These are phyloP conservation scores for Coniochaeta prunicola DNA, from an alignment of 2,329 filamentous ascomycete genomes.

Conservation along the genomic window DNA sequence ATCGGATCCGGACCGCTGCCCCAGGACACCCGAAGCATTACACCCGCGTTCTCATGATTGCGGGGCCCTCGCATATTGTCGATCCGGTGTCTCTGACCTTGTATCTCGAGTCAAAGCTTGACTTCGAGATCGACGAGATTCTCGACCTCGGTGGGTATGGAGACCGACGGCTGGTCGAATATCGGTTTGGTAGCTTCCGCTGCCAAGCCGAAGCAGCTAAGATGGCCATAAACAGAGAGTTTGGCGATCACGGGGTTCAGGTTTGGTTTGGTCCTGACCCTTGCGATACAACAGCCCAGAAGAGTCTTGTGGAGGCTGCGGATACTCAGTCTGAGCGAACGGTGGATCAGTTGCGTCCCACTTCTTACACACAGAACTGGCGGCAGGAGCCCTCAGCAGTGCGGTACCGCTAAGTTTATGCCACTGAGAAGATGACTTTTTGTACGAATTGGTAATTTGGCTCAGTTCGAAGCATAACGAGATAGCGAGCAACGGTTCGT, in stretches of 20 bases:
- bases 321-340: neutral
- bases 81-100: slow-evolving; percentile 28
- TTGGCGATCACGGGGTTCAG: slow-evolving; percentile 6
- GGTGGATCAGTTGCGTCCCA: neutral
- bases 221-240: slow-evolving; percentile 20
- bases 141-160: slow-evolving; percentile 10
- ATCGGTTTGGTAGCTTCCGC: slow-evolving; percentile 46
- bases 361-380: neutral
- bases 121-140: slow-evolving; percentile 40
- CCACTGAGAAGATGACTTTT: no score
- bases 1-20: slow-evolving; percentile 25
- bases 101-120: slow-evolving; percentile 35
- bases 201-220: slow-evolving; percentile 45
- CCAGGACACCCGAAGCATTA: slow-evolving; percentile 16
- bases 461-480: no score
- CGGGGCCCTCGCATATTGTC: slow-evolving; percentile 34
- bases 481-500: no score
- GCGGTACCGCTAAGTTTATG: no score
- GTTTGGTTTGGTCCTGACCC: slow-evolving; percentile 14
- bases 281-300: slow-evolving; percentile 1
- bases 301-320: neutral
- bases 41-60: slow-evolving; percentile 45
- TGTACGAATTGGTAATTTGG: no score
- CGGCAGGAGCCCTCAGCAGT: no score
- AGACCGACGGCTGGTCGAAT: slow-evolving; percentile 31